Percentiles rank a stretch among this genome's conserved stretches.
Evolutionary conservation across 306 rosid species (phyloP).

Genomic region (Quercus aquifolioides): DNA sequence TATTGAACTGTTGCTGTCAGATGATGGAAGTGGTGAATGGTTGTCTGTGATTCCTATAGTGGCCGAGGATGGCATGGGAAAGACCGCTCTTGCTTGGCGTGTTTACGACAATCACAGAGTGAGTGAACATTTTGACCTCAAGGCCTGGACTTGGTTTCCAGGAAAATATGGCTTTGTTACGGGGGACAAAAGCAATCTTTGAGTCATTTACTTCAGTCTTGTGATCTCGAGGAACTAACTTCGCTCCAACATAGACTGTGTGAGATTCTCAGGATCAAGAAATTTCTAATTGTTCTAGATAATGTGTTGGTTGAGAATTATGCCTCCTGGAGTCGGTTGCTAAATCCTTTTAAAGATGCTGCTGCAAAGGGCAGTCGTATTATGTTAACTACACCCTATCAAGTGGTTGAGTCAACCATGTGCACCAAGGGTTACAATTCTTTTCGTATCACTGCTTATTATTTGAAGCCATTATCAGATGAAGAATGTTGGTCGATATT

Average conservation of each 20-base stretch:
- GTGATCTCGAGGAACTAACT: no score
- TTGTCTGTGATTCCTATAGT: conserved; percentile 17
- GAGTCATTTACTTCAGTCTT: not conserved
- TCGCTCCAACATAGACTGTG: not conserved
- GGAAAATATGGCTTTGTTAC: no score
- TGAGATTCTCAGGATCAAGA: not conserved
- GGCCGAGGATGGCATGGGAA: conserved; percentile 35
- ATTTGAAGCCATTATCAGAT: no score
- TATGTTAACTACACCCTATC: conserved; percentile 15
- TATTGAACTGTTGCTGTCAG: not conserved
- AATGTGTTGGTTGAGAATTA: not conserved
- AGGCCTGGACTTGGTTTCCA: conserved; percentile 1
- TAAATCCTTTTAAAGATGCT: not conserved
- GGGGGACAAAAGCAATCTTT: conserved; percentile 8
- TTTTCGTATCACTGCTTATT: no score
- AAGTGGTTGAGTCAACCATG: not conserved
- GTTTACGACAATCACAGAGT: conserved; percentile 13
- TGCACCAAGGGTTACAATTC: not conserved
- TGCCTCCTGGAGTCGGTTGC: not conserved
- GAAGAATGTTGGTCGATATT: no score
- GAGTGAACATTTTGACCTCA: conserved; percentile 6
- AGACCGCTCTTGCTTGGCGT: conserved; percentile 29
- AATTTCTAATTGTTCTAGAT: conserved; percentile 14
- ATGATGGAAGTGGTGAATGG: not conserved
- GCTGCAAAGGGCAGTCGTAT: conserved; percentile 5